Percentiles rank a stretch among this genome's conserved stretches.
Evolutionary conservation across 192 early-diverging fungal species (phyloP).

Genomic region (Dimargaris xerosporica): DNA sequence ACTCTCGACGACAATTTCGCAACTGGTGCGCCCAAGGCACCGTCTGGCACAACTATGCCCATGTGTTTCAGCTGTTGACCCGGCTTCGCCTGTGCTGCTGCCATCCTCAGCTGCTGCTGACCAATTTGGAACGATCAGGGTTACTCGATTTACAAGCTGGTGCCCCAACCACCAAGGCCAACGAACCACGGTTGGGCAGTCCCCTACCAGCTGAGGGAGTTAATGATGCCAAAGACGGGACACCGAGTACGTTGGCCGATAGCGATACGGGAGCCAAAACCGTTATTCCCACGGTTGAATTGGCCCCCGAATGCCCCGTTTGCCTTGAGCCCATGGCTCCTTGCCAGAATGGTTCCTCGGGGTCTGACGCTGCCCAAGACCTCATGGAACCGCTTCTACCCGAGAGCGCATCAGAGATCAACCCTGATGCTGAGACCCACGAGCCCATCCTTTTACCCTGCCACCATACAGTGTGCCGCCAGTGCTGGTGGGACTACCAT

Average conservation of each 20-base stretch:
- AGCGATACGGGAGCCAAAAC: not conserved
- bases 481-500: slow-evolving; percentile 26
- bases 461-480: slow-evolving; percentile 36
- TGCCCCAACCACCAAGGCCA: too few species aligned
- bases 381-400: not conserved
- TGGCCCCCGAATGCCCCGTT: slow-evolving; percentile 31
- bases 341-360: not conserved
- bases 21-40: slow-evolving; percentile 41
- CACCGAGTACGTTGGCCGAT: not conserved
- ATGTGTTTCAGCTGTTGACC: slow-evolving; percentile 44
- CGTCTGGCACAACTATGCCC: slow-evolving; percentile 49
- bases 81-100: slow-evolving; percentile 54
- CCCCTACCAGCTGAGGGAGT: not conserved
- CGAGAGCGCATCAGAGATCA: not conserved
- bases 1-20: slow-evolving; percentile 46
- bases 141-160: too few species aligned
- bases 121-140: slow-evolving; percentile 11
- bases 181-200: not conserved
- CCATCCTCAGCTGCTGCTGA: slow-evolving; percentile 38
- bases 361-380: not conserved
- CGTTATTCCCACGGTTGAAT: not conserved
- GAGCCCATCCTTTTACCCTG: slow-evolving; percentile 27
- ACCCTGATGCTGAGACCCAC: not conserved
- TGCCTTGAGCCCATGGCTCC: slow-evolving; percentile 27
- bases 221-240: not conserved